Percentiles rank a stretch among this genome's conserved stretches.
phyloP scores from a whole-genome alignment of 768 basidiomycete species.

The Lentinula sp. region DNA sequence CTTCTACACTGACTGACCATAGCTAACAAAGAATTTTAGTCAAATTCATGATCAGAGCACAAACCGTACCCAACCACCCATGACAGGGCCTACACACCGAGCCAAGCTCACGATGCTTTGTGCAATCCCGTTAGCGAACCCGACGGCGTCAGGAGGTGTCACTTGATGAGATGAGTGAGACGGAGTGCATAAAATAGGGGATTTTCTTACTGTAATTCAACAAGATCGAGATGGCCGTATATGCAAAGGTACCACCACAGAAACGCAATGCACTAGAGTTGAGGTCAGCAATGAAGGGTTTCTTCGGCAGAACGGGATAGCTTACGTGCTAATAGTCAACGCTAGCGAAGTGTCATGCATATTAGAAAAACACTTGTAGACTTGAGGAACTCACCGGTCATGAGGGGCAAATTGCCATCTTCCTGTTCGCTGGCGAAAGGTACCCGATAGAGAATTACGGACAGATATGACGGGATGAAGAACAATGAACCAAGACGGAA shows the following conservation, averaged over 20 bases:
- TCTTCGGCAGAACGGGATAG: constrained; percentile 12
- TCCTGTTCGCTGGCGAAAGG: constrained; percentile 63
- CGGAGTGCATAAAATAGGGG: not conserved
- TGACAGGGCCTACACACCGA: constrained; percentile 81
- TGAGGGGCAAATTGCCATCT: constrained; percentile 73
- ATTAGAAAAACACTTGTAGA: constrained; percentile 5
- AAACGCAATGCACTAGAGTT: constrained; percentile 71
- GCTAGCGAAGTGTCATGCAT: constrained; percentile 31
- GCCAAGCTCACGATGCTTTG: constrained; percentile 94
- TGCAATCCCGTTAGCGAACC: constrained; percentile 91
- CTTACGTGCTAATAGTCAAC: constrained; percentile 78
- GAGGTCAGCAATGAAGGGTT: not conserved
- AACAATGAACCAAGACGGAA: constrained; percentile 82
- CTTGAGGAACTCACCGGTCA: constrained; percentile 54
- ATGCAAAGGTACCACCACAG: constrained; percentile 83
- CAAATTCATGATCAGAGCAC: constrained; percentile 3
- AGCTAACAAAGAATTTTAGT: constrained; percentile 33
- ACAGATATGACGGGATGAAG: constrained; percentile 87
- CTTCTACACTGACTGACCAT: constrained; percentile 68
- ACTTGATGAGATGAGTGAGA: constrained; percentile 37
- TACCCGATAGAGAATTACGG: constrained; percentile 65
- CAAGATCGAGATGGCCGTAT: constrained; percentile 86
- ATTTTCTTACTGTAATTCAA: constrained; percentile 68
- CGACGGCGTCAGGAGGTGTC: constrained; percentile 86
- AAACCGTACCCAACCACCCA: constrained; percentile 71